A percentile compares a stretch with the other conserved stretches of the same genome.
phyloP scores from a whole-genome alignment of 164 flowering plant genomes.

The Tetrastigma voinierianum region DNA sequence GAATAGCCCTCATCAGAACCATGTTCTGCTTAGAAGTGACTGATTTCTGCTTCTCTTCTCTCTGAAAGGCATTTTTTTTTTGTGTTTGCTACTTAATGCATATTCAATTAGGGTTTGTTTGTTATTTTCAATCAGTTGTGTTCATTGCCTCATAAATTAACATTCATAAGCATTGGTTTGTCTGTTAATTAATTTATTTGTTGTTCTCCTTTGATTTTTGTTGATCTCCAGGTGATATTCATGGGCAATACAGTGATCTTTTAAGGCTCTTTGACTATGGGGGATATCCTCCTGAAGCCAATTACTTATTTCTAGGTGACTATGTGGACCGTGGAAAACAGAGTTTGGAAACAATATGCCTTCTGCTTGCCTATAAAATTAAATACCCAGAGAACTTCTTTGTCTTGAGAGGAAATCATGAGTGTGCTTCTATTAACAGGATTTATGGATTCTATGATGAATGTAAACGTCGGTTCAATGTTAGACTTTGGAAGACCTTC shows the following conservation, averaged over 20 bases:
- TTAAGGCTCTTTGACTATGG: constrained; percentile 81
- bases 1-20: too few relatives aligned
- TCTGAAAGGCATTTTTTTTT: too few relatives aligned
- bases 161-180: too few relatives aligned
- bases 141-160: too few relatives aligned
- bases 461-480: constrained; percentile 81
- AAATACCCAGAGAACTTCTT: constrained; percentile 82
- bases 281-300: constrained; percentile 75
- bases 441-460: constrained; percentile 91
- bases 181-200: neutral
- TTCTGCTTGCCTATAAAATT: constrained; percentile 77
- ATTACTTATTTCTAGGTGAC: constrained; percentile 79
- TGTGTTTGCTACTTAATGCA: too few relatives aligned
- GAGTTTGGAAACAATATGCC: constrained; percentile 83
- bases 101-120: too few relatives aligned
- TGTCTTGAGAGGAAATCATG: constrained; percentile 80
- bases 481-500: constrained; percentile 73
- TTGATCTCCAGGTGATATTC: constrained; percentile 70
- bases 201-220: neutral
- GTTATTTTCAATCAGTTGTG: too few relatives aligned
- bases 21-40: too few relatives aligned
- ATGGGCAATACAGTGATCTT: constrained; percentile 82
- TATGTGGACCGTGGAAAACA: constrained; percentile 90
- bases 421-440: constrained; percentile 79
- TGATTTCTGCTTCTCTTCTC: too few relatives aligned